These are phyloP conservation scores for Mucor circinelloides DNA, from an alignment of 371 early-diverging fungal genomes.

Conservation along the genomic window DNA sequence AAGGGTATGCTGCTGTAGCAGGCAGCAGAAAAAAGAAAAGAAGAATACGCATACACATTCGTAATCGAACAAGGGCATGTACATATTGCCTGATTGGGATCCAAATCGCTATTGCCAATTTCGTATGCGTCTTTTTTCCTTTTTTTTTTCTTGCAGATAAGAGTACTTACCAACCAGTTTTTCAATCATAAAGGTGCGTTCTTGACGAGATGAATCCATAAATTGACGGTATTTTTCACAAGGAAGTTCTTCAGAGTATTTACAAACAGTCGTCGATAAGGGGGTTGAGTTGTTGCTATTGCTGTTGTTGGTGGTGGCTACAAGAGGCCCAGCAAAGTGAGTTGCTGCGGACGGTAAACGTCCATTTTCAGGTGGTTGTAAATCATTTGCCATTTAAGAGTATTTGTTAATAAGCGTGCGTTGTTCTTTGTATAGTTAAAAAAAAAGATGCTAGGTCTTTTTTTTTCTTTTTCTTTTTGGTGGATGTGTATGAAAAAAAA, in stretches of 20 bases:
- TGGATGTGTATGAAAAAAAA: conserved; percentile 6
- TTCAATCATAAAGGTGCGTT: conserved; percentile 42
- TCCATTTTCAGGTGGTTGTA: not conserved
- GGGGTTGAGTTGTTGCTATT: not conserved
- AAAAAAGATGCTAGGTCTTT: conserved; percentile 3
- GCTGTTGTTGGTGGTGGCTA: not conserved
- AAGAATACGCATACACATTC: not conserved
- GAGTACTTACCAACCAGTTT: conserved; percentile 36
- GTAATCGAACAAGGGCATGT: not conserved
- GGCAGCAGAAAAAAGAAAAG: not conserved
- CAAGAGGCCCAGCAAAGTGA: not conserved
- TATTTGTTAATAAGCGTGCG: not conserved
- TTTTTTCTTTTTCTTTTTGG: conserved; percentile 19
- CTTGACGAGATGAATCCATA: conserved; percentile 32
- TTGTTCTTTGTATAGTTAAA: conserved; percentile 8
- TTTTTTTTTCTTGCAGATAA: not conserved
- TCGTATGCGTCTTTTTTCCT: not conserved
- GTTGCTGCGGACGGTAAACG: conserved; percentile 8
- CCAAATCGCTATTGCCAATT: conserved; percentile 1
- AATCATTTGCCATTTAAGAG: conserved; percentile 19
- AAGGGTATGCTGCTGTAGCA: not conserved
- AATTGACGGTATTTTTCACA: conserved; percentile 35
- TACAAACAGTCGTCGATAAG: conserved; percentile 2
- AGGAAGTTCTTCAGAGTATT: conserved; percentile 24
- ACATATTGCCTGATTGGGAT: not conserved